A percentile compares a stretch with the other conserved stretches of the same genome.
phyloP scores from a whole-genome alignment of 140 eudicot genomes.

The Flaveria floridana region DNA sequence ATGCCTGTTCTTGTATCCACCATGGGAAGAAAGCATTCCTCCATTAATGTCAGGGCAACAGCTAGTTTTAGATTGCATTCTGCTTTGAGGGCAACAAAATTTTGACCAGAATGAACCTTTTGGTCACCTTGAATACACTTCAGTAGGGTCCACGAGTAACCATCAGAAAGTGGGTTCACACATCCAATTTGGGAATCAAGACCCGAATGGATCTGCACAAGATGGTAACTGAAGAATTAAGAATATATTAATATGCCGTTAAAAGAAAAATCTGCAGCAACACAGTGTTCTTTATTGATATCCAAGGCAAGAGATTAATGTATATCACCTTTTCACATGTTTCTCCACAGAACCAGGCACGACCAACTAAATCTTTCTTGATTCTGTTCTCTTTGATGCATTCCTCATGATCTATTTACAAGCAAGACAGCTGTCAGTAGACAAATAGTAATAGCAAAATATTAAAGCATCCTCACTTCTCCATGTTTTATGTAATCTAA shows the following conservation, averaged over 20 bases:
- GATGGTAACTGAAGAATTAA: not conserved
- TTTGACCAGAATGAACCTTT: slow-evolving; percentile 55
- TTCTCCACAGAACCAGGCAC: slow-evolving; percentile 75
- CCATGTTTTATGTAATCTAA: not conserved
- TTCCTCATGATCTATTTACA: slow-evolving; percentile 65
- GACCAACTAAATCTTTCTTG: slow-evolving; percentile 33
- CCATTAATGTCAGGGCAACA: slow-evolving; percentile 93
- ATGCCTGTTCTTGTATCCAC: slow-evolving; percentile 92
- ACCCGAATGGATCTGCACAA: slow-evolving; percentile 64
- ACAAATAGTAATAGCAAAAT: not conserved
- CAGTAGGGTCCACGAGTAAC: slow-evolving; percentile 77
- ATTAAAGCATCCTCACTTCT: not conserved
- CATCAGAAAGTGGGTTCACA: slow-evolving; percentile 53
- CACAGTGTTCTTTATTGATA: slow-evolving; percentile 1
- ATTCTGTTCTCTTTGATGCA: slow-evolving; percentile 47
- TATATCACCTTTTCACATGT: slow-evolving; percentile 61
- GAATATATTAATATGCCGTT: not conserved
- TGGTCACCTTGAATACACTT: slow-evolving; percentile 85
- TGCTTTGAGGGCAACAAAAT: slow-evolving; percentile 65
- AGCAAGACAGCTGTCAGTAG: slow-evolving; percentile 30
- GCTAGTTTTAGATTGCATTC: slow-evolving; percentile 95
- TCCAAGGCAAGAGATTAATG: slow-evolving; percentile 1
- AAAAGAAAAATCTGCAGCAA: not conserved
- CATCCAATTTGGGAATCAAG: slow-evolving; percentile 68
- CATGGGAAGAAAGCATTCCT: slow-evolving; percentile 97